Evolutionary conservation across 2,329 filamentous ascomycete species (phyloP), one percentile per base, ranked within the genome.

Genomic region (Pseudogymnoascus sp.): DNA sequence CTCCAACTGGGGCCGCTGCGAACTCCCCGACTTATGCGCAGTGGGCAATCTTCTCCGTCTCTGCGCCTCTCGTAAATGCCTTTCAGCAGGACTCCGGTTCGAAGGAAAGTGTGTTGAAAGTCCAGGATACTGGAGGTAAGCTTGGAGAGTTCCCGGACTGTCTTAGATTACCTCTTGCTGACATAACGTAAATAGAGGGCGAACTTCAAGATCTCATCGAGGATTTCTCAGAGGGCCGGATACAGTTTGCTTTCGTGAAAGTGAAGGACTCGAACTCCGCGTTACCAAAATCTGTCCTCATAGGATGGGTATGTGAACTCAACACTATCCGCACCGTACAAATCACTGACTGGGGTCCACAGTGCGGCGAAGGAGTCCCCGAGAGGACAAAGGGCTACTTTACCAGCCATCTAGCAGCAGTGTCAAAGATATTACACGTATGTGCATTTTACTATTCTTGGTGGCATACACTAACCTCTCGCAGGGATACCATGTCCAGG

Each of bases 351-450:
- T 64, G 11, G 11, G 60, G 23, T n/a, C 46, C 61, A 60, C 67
- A 83, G 89, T 99, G 95, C 75, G 95, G 95, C 69, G 93, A 96
- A 73, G 95, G 95, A 70, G 95, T 99, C 14, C 95, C 95, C n/a
- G 95, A 99, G 78, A 84, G 93, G 71, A 97, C 93, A 66, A 99
- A 97, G 78, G 95, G 95, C 68, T 97, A 97, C 78, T 99, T 99
- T 75, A 96, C 91, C 69, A 97, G 92, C 78, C 93, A 99, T 77
- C 81, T 95, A 59, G 88, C 89, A 65, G 89, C 91, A 59, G 92
- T 97, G 38, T 88, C 92, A 66, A 97, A 96, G 78, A 83, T 97
- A 69, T 84, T 99, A 44, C 93, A 97, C 78, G 87, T 88, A 73
- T 60, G 78, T 73, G 4, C 8, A 23, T 16, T 12, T 11, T n/a